Base-by-base conservation (phyloP, 768 basidiomycete genomes). In the Lactarius pseudohatsudake region DNA sequence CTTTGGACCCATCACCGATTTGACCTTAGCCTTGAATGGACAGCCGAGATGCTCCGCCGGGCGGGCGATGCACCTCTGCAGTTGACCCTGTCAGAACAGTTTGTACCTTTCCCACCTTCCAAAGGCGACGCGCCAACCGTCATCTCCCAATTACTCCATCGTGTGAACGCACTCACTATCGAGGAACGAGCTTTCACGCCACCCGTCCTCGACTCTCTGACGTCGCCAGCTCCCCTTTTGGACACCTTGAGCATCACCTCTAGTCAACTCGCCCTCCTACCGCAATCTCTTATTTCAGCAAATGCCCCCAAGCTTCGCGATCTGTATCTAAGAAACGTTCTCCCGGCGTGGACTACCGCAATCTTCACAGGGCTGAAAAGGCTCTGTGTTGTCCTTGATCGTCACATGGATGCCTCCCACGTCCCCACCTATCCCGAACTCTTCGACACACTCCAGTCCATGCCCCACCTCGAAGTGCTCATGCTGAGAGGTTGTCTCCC, bases 1-100 rank as follows among this genome's bases (percentile, higher is more conserved):
- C 62, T 67, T 55, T 63, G 66, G 66, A 47, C 58, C 6, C 41
- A 59, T 22, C 66, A 55, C 32, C 62, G 57, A 20, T 67, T 67
- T 41, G 50, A 67, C 34, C 66, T 67, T 45, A 50, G 66, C n/a
- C 32, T 40, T 15, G 57, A 62, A 16, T 67, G 66, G 66, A 56
- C 62, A 16, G 7, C 53, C 4, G 66, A 67, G 41, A 59, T 59
- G 62, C n/a, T 67, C 13, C 22, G 34, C 36, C 57, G 66, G 36
- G 57, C 62, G 22, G 62, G 62, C 28, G 58, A 56, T 16, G 57
- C 66, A 7, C 66, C 66, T 18, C 26, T 67, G 34, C 4, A 41
- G 7, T n/a, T 67, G 34, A 56, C 34, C 20, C 36, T 67, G 2
- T 59, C 53, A 40, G 26, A 59, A 22, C 26, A 45, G 15, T 32